These are phyloP conservation scores for Rhodomyrtus psidioides DNA, from an alignment of 441 rosid genomes.

Conservation along the genomic window DNA sequence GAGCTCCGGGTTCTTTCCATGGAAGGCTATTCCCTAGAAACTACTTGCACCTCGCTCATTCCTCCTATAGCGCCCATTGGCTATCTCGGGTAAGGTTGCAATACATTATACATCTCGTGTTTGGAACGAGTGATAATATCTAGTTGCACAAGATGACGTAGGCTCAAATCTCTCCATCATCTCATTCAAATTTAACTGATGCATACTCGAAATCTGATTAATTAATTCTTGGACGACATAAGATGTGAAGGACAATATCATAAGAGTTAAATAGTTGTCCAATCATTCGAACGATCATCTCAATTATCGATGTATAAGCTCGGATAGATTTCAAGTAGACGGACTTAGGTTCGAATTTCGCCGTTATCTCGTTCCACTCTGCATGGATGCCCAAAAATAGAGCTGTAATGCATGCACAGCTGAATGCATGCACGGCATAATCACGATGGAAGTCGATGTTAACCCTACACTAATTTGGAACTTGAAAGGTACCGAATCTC, in stretches of 20 bases:
- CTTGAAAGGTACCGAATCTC: not conserved
- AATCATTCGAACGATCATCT: not conserved
- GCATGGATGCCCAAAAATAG: not conserved
- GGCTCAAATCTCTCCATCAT: not conserved
- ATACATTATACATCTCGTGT: not conserved
- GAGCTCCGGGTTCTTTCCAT: constrained; percentile 18
- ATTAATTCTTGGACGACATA: not conserved
- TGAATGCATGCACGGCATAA: not conserved
- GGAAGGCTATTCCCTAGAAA: constrained; percentile 12
- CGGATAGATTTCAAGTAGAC: too few relatives aligned
- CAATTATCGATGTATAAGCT: not conserved
- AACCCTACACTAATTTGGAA: not conserved
- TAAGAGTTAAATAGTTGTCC: not conserved
- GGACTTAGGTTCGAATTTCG: not conserved
- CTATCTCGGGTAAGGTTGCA: constrained; percentile 10
- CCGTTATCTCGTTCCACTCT: not conserved
- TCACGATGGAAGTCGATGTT: not conserved
- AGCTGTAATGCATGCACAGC: not conserved
- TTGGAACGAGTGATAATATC: not conserved
- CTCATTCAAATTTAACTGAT: not conserved
- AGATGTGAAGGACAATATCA: not conserved
- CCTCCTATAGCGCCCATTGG: constrained; percentile 13
- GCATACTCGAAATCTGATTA: not conserved
- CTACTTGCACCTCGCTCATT: constrained; percentile 4
- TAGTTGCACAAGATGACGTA: not conserved